Percentiles rank a stretch among this genome's conserved stretches.
Conservation (phyloP, 2,329 filamentous ascomycete genomes). For the Alternaria infectoria region DNA sequence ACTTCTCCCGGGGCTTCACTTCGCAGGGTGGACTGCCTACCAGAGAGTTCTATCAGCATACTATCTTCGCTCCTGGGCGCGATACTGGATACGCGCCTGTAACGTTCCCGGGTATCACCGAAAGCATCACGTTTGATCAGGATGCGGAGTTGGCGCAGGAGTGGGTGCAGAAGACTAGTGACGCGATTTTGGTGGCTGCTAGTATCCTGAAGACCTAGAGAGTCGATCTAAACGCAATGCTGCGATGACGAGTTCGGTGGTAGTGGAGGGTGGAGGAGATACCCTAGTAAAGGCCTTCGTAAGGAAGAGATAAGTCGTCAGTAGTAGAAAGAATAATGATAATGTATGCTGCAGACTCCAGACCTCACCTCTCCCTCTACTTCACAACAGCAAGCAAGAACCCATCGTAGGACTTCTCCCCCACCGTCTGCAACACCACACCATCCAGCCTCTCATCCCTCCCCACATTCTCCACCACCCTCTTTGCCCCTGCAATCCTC, state of each 20-base stretch:
- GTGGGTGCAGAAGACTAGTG: slow-evolving; percentile 45
- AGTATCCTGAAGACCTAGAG: slow-evolving; percentile 40
- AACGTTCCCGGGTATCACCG: slow-evolving; percentile 48
- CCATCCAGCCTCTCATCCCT: slow-evolving; percentile 52
- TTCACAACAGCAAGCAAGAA: slow-evolving; percentile 52
- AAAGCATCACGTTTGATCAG: slow-evolving; percentile 43
- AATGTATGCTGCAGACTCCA: neutral
- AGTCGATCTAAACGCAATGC: neutral
- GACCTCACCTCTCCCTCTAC: slow-evolving; percentile 2
- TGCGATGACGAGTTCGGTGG: neutral
- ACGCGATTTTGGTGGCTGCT: slow-evolving; percentile 42
- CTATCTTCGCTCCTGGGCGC: slow-evolving; percentile 56
- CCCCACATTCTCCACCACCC: slow-evolving; percentile 53
- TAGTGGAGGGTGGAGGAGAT: neutral
- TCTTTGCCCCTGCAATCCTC: slow-evolving; percentile 42
- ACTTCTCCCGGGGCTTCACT: slow-evolving; percentile 56
- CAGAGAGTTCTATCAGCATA: slow-evolving; percentile 55
- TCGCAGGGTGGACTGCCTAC: slow-evolving; percentile 54
- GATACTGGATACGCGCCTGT: slow-evolving; percentile 50
- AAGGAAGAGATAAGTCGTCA: neutral
- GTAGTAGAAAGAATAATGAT: slow-evolving; percentile 2
- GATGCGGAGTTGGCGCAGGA: slow-evolving; percentile 39
- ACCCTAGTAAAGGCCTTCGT: neutral
- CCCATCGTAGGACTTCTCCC: slow-evolving; percentile 57
- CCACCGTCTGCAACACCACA: slow-evolving; percentile 55